Evolutionary conservation across 805 yeast species (phyloP).

Genomic region (Monosporozyma aquatica): DNA sequence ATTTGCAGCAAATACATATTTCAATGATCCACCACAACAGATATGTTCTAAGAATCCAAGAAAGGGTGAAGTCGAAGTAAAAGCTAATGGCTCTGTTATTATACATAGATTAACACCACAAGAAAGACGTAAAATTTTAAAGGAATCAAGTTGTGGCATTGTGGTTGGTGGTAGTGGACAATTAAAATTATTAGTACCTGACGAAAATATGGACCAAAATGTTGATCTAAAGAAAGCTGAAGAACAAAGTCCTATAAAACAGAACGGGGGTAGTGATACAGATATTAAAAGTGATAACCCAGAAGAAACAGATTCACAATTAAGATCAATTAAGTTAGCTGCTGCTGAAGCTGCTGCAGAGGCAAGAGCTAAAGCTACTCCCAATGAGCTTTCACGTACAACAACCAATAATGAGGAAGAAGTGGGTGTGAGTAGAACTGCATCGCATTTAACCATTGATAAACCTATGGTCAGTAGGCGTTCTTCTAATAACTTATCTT

Average conservation of each 20-base stretch:
- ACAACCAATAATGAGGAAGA: constrained; percentile 33
- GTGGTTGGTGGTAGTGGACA: constrained; percentile 77
- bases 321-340: constrained; percentile 28
- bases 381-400: constrained; percentile 25
- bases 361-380: constrained; percentile 30
- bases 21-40: constrained; percentile 82
- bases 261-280: too few species aligned
- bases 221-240: constrained; percentile 7
- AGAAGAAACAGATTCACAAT: constrained; percentile 13
- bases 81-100: constrained; percentile 44
- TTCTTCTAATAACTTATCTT: constrained; percentile 18
- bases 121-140: constrained; percentile 39
- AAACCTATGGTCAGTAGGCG: constrained; percentile 36
- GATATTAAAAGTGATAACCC: not conserved
- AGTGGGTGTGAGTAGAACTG: constrained; percentile 28
- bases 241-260: too few species aligned
- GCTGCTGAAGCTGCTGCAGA: constrained; percentile 34
- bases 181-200: constrained; percentile 34
- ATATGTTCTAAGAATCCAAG: constrained; percentile 74
- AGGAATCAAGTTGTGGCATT: constrained; percentile 50
- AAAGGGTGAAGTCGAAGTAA: constrained; percentile 68
- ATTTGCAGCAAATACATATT: constrained; percentile 68
- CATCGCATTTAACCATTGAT: constrained; percentile 34
- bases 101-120: constrained; percentile 48
- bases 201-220: constrained; percentile 8